These are phyloP conservation scores for Phytophthora idaei DNA, from an alignment of 352 stramenopile species.

Conservation along the genomic window DNA sequence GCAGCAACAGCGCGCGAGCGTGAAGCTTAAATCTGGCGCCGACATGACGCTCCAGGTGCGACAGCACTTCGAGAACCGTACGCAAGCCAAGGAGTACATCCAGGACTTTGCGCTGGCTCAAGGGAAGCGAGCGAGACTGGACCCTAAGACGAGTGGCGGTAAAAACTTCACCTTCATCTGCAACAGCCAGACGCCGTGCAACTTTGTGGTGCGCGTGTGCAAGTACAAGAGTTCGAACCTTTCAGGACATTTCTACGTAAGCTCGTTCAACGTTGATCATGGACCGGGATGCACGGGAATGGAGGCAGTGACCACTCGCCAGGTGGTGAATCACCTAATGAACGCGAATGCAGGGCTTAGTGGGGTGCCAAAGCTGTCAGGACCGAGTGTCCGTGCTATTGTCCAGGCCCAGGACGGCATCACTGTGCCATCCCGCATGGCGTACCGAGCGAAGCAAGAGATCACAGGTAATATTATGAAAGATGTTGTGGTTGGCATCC, in stretches of 20 bases:
- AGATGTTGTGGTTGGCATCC: slow-evolving; percentile 39
- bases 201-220: slow-evolving; percentile 47
- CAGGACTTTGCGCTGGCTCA: slow-evolving; percentile 60
- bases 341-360: slow-evolving; percentile 33
- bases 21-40: slow-evolving; percentile 38
- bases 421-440: slow-evolving; percentile 45
- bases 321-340: slow-evolving; percentile 47
- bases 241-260: slow-evolving; percentile 41
- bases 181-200: slow-evolving; percentile 48
- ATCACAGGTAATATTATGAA: slow-evolving; percentile 36
- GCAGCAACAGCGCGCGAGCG: slow-evolving; percentile 29
- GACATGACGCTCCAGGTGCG: slow-evolving; percentile 41
- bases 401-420: slow-evolving; percentile 47
- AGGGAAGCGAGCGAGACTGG: slow-evolving; percentile 47
- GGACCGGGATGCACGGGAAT: slow-evolving; percentile 40
- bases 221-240: slow-evolving; percentile 37
- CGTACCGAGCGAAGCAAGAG: slow-evolving; percentile 41
- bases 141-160: slow-evolving; percentile 42
- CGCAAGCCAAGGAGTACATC: slow-evolving; percentile 46
- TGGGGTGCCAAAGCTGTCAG: slow-evolving; percentile 42
- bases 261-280: slow-evolving; percentile 44
- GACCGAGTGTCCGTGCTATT: slow-evolving; percentile 38
- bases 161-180: slow-evolving; percentile 62
- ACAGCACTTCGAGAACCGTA: slow-evolving; percentile 43
- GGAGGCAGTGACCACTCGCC: slow-evolving; percentile 41